Conservation (phyloP, 2,329 filamentous ascomycete species). For the Trichoderma pleuroti region DNA sequence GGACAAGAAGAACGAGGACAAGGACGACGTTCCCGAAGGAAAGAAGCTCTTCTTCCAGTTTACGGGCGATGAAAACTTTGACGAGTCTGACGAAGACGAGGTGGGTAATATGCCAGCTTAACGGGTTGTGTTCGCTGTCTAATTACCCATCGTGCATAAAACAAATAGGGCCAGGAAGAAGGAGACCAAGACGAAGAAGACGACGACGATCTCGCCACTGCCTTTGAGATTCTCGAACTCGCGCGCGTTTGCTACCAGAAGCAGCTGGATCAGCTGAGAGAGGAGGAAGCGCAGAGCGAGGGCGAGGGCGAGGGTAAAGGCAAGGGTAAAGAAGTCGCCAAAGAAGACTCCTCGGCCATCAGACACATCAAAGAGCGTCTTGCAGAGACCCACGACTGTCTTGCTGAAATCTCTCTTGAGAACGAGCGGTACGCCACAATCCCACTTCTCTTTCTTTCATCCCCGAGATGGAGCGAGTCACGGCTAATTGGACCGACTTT, state of each 20-base stretch:
- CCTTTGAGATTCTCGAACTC: slow-evolving; percentile 81
- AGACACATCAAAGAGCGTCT: slow-evolving; percentile 76
- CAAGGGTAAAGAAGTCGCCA: slow-evolving; percentile 42
- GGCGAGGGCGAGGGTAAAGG: slow-evolving; percentile 35
- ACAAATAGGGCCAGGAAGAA: slow-evolving; percentile 37
- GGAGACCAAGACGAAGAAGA: slow-evolving; percentile 56
- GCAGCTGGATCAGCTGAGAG: slow-evolving; percentile 43
- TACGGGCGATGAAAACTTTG: slow-evolving; percentile 89
- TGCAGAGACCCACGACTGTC: slow-evolving; percentile 88
- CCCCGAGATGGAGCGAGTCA: neutral
- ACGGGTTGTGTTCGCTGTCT: slow-evolving; percentile 23
- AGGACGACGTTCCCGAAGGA: slow-evolving; percentile 32
- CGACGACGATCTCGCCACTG: slow-evolving; percentile 71
- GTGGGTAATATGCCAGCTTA: slow-evolving; percentile 36
- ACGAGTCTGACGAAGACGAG: slow-evolving; percentile 73
- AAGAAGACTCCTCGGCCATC: slow-evolving; percentile 40
- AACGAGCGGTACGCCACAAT: slow-evolving; percentile 65
- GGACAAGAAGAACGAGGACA: slow-evolving; percentile 37
- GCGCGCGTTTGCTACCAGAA: slow-evolving; percentile 64
- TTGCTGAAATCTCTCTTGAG: slow-evolving; percentile 95
- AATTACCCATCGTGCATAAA: slow-evolving; percentile 13
- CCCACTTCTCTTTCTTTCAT: neutral
- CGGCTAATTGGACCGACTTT: neutral
- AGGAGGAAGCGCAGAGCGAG: slow-evolving; percentile 30
- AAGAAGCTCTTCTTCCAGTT: slow-evolving; percentile 89